Conservation (phyloP, 2,329 filamentous ascomycete genomes). For the Fusarium proliferatum region DNA sequence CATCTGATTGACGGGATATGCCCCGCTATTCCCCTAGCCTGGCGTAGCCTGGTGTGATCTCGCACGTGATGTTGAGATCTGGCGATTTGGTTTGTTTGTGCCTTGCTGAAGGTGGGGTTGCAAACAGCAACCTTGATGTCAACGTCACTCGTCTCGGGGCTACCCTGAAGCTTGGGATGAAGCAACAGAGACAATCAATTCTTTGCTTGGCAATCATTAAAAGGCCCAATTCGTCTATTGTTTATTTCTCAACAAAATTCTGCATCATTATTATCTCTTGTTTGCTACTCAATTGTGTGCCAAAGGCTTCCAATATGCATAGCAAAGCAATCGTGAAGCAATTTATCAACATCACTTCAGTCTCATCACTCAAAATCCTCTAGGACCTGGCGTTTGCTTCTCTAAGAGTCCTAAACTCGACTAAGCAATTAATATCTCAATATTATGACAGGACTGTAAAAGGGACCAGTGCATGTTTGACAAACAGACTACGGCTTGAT, state of each 20-base stretch:
- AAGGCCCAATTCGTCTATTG: not conserved
- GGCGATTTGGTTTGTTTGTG: conserved; percentile 40
- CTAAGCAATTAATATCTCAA: not conserved
- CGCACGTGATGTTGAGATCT: conserved; percentile 40
- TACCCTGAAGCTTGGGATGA: conserved; percentile 36
- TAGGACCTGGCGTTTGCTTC: no score
- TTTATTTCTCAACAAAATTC: not conserved
- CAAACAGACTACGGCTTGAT: not conserved
- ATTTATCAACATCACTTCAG: not conserved
- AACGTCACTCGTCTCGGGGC: conserved; percentile 34
- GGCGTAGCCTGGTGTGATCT: conserved; percentile 33
- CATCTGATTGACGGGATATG: conserved; percentile 30
- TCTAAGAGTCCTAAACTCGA: no score
- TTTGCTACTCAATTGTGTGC: not conserved
- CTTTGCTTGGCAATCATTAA: not conserved
- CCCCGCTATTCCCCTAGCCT: conserved; percentile 29
- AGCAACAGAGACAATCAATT: not conserved
- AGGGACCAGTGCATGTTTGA: not conserved
- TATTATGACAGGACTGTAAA: not conserved
- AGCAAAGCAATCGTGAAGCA: not conserved
- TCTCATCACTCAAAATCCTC: not conserved
- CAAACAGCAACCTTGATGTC: conserved; percentile 43
- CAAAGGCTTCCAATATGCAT: not conserved
- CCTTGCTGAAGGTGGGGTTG: conserved; percentile 37
- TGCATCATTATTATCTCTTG: not conserved